These are phyloP conservation scores for Stachybotrys elegans DNA, from an alignment of 2,329 filamentous ascomycete genomes.

Conservation along the genomic window DNA sequence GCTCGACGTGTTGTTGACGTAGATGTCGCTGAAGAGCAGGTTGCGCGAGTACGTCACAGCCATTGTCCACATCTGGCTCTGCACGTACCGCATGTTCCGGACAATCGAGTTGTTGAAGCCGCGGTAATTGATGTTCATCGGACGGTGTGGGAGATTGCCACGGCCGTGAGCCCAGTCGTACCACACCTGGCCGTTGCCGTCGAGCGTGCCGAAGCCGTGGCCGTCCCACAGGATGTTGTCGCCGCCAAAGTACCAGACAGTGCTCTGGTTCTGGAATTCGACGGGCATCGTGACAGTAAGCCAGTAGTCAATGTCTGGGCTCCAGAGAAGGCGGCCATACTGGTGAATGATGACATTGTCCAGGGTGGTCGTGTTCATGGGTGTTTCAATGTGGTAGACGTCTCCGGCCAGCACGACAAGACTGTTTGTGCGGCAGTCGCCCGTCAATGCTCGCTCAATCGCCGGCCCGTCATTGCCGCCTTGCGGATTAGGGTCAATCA, in stretches of 20 bases:
- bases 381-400: constrained; percentile 26
- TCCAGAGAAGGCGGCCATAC: constrained; percentile 32
- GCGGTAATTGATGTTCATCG: constrained; percentile 43
- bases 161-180: constrained; percentile 43
- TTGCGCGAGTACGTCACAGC: constrained; percentile 43
- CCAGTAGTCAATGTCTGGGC: constrained; percentile 46
- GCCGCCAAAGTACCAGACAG: constrained; percentile 51
- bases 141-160: constrained; percentile 43
- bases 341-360: constrained; percentile 39
- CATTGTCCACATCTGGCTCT: constrained; percentile 59
- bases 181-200: constrained; percentile 58
- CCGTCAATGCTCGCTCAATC: constrained; percentile 26
- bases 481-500: constrained; percentile 18
- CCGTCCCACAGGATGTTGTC: constrained; percentile 44
- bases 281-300: constrained; percentile 43
- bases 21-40: constrained; percentile 44
- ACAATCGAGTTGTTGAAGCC: constrained; percentile 43
- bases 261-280: constrained; percentile 51
- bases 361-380: constrained; percentile 28
- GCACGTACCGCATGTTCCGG: constrained; percentile 43
- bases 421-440: constrained; percentile 20
- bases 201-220: constrained; percentile 45
- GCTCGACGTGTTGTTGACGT: constrained; percentile 43
- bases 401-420: constrained; percentile 26
- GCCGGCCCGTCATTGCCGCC: constrained; percentile 25